Base-by-base conservation (phyloP, 371 early-diverging fungal species). In the Dentiscutata heterogama region DNA sequence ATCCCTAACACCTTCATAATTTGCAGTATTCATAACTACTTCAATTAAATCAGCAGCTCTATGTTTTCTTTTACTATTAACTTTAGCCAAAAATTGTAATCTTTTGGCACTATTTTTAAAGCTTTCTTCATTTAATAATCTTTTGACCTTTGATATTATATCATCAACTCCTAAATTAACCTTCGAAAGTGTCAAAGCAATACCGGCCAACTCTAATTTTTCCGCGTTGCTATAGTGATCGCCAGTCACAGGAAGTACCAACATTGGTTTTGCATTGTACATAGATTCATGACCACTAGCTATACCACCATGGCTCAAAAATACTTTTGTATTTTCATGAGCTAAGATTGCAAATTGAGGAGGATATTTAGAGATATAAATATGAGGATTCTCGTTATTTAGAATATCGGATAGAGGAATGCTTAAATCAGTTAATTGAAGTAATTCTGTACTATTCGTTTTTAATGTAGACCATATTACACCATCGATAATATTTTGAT, bases 221-320 rank as follows among this genome's bases (percentile, higher is more conserved):
- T 78, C 64, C 1, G 82, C 65, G 25, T 82, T 82, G 14, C 50
- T 20, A 29, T 22, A 50, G 29, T 82, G 65, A 64, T 73, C 64
- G 22, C 18, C 16, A 29, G 29, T 18, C 1, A 82, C 20, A n/a
- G 82, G 82, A n/a, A 75, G 27, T n/a, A 64, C 25, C 29, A 82
- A 54, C 81, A 82, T 82, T 1, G 82, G 82, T n/a, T 31, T 68
- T 1, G 35, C 75, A 29, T n/a, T 27, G 46, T 75, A 67, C 14
- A 77, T 27, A 56, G 78, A 46, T 68, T 82, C 82, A 35, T 76
- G 73, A 25, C 29, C 25, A 53, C 82, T 82, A 10, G 20, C 46
- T 35, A 58, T n/a, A 13, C 78, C 82, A 25, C 78, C 82, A 31
- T 82, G 76, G 18, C 54, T 54, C 22, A 82, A 54, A 42, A 77